These are phyloP conservation scores for Elsinoe necatrix DNA, from an alignment of 2,329 filamentous ascomycete species.

Conservation along the genomic window DNA sequence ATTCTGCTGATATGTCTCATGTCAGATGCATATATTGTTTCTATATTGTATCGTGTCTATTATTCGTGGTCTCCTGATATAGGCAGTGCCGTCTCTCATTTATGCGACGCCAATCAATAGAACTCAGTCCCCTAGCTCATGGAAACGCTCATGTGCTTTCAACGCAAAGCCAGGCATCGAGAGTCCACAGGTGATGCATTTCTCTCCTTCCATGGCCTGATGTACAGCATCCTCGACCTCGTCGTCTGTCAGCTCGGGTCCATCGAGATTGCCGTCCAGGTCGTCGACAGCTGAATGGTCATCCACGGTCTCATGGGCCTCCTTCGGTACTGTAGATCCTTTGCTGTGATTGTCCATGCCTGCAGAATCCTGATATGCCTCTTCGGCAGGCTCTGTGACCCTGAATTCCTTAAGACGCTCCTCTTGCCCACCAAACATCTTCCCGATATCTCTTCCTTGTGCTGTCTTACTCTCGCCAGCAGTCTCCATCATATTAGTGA, in stretches of 20 bases:
- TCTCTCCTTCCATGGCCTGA: conserved; percentile 25
- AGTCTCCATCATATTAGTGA: conserved; percentile 65
- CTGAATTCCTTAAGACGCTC: conserved; percentile 60
- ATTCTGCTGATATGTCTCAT: background rate
- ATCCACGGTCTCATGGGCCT: background rate
- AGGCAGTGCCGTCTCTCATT: background rate
- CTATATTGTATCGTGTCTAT: background rate
- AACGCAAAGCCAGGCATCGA: conserved; percentile 51
- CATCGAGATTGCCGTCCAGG: background rate
- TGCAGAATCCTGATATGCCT: conserved; percentile 6
- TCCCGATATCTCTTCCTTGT: conserved; percentile 63
- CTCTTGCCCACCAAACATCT: conserved; percentile 74
- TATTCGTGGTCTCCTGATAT: background rate
- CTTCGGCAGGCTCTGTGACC: conserved; percentile 38
- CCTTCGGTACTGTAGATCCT: background rate
- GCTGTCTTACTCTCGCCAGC: conserved; percentile 38
- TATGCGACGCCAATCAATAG: background rate
- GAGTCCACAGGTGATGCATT: conserved; percentile 45
- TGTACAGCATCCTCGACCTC: conserved; percentile 7
- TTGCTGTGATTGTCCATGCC: conserved; percentile 1
- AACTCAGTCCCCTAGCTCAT: conserved; percentile 24
- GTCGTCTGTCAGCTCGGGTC: conserved; percentile 7
- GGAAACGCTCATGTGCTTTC: conserved; percentile 49
- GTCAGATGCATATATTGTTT: background rate
- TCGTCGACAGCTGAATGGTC: background rate